Evolutionary conservation across 495 filamentous ascomycete species (phyloP), one percentile per base, ranked within the genome.

Genomic region (Beverwykella pulmonaria): DNA sequence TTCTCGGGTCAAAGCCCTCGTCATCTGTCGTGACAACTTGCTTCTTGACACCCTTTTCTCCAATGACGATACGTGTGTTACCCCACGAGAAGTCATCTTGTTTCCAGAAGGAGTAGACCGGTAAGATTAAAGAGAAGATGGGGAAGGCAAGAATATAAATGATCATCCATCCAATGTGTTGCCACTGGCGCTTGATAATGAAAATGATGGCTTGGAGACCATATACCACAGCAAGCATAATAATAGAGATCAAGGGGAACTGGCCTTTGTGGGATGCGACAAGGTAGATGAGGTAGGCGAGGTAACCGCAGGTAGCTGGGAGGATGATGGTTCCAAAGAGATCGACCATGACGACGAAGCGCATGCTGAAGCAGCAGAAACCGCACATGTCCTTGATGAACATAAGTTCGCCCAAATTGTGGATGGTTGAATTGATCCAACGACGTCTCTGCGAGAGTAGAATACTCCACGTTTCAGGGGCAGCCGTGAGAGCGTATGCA

Each of bases 281-380:
- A 10, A 79, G 78, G 83, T 96, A 96, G 71, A 98, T 87, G 65
- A 98, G 83, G 75, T 95, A 98, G 57, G 81, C 92, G 25, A 98
- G 81, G 74, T 98, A 98, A 62, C 85, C 87, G 74, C 90, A 95
- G 17, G 92, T 96, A 1, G 93, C 90, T 9, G 94, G 94, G 39
- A 97, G 88, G 73, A 97, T 93, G 71, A 98, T 81, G 9, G 94
- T 98, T 75, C 93, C 92, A 60, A 93, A 84, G 14, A 98, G 85
- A 82, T 98, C 94, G 68, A 98, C 87, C 69, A 98, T 88, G 60
- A 98, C 94, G 52, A 98, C 87, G 73, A 98, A 98, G 59, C 94
- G 88, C 94, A 98, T 98, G 61, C 90, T 92, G 82, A 98, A 98
- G 78, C 91, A 97, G 78, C 94, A 98, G 87, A 98, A 98, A 59